These are phyloP conservation scores for Phytophthora aleatoria DNA, from an alignment of 352 stramenopile species.

Conservation along the genomic window DNA sequence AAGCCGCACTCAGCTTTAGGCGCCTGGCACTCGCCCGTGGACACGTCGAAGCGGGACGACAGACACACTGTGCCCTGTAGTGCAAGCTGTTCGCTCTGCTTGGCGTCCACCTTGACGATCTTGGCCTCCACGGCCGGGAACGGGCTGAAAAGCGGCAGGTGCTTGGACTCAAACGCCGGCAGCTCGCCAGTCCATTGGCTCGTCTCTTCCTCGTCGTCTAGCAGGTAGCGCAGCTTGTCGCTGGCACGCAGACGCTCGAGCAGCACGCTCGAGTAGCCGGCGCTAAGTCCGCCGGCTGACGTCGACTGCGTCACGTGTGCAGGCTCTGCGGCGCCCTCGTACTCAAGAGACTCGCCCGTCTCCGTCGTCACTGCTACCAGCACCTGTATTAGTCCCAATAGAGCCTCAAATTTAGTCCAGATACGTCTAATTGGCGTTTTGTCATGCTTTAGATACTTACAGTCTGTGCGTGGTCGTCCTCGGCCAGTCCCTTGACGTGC, in stretches of 20 bases:
- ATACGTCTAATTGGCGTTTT: background rate
- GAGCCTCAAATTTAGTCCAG: background rate
- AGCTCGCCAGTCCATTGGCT: constrained; percentile 67
- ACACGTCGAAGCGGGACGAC: constrained; percentile 65
- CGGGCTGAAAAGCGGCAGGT: constrained; percentile 81
- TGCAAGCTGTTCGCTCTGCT: constrained; percentile 32
- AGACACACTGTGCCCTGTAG: constrained; percentile 72
- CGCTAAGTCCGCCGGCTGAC: constrained; percentile 48
- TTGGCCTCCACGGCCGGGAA: constrained; percentile 63
- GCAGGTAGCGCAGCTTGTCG: constrained; percentile 59
- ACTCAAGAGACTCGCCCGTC: constrained; percentile 67
- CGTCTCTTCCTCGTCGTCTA: constrained; percentile 39
- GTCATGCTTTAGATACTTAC: constrained; percentile 14
- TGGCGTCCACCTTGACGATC: constrained; percentile 30
- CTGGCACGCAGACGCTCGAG: constrained; percentile 74
- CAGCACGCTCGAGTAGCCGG: constrained; percentile 72
- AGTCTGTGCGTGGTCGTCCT: constrained; percentile 73
- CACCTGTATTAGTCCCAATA: constrained; percentile 30
- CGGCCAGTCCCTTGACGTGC: constrained; percentile 64
- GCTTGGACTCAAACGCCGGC: constrained; percentile 67
- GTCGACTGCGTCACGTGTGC: constrained; percentile 70
- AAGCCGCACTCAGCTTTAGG: constrained; percentile 89
- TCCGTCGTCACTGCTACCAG: constrained; percentile 71
- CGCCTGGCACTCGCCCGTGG: constrained; percentile 49
- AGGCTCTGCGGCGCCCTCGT: constrained; percentile 42